A percentile compares a stretch with the other conserved stretches of the same genome.
phyloP scores from a whole-genome alignment of 208 protist species.

The Wallacemonas sp. region DNA sequence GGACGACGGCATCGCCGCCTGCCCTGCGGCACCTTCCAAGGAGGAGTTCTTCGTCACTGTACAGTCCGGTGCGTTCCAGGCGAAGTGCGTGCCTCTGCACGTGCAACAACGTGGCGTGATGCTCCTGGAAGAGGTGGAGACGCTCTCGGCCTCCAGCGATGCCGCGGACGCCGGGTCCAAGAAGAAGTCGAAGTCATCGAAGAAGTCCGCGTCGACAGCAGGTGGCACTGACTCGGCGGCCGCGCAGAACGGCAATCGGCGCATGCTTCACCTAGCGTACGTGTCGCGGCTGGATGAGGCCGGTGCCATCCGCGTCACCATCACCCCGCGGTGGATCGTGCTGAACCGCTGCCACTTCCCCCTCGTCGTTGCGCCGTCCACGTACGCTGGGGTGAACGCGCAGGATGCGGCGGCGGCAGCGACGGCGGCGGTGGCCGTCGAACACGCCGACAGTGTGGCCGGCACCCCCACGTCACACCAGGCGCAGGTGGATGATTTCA shows the following conservation, averaged over 20 bases:
- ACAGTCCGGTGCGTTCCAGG: conserved; percentile 28
- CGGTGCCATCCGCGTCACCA: conserved; percentile 62
- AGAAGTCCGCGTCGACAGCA: neutral
- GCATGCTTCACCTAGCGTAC: conserved; percentile 73
- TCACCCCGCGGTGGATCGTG: conserved; percentile 84
- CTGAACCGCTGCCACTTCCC: conserved; percentile 66
- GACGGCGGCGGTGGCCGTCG: conserved; percentile 20
- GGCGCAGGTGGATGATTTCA: conserved; percentile 26
- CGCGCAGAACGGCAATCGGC: neutral
- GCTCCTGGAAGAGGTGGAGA: conserved; percentile 36
- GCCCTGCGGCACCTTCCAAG: conserved; percentile 30
- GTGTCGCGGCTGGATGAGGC: conserved; percentile 45
- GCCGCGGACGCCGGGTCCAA: neutral
- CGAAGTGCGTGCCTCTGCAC: conserved; percentile 66
- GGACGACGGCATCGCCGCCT: conserved; percentile 49
- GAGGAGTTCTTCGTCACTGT: conserved; percentile 82
- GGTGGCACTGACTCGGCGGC: neutral
- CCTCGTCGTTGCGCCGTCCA: conserved; percentile 56
- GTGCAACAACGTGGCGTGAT: conserved; percentile 77
- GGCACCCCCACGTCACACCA: conserved; percentile 16
- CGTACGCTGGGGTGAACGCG: conserved; percentile 34
- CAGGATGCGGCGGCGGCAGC: conserved; percentile 30
- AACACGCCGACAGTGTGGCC: conserved; percentile 9
- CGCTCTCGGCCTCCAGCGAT: neutral
- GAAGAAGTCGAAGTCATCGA: conserved; percentile 4